Conservation (phyloP, 192 early-diverging fungal genomes). For the Coemansia sp. region DNA sequence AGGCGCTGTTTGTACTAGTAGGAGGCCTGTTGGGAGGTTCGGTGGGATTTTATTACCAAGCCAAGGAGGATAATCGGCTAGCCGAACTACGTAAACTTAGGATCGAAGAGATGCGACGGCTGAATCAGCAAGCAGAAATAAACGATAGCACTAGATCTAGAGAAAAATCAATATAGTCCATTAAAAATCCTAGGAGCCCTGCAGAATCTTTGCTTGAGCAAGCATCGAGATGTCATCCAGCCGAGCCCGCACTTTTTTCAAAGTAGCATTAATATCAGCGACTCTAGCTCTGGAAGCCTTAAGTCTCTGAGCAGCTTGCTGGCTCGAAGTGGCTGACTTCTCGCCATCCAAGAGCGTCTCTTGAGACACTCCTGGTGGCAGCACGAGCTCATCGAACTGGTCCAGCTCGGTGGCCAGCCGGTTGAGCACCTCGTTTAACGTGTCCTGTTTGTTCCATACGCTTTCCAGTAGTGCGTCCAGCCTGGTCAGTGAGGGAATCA, state of each 20-base stretch:
- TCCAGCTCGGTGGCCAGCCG: slow-evolving; percentile 45
- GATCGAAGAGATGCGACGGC: slow-evolving; percentile 37
- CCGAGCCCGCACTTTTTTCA: slow-evolving; percentile 40
- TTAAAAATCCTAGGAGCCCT: slow-evolving; percentile 6
- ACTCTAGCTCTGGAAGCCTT: slow-evolving; percentile 33
- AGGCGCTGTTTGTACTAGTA: slow-evolving; percentile 37
- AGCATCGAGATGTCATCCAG: slow-evolving; percentile 49
- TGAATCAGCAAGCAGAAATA: slow-evolving; percentile 17
- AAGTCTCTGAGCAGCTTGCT: slow-evolving; percentile 27
- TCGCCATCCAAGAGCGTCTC: not conserved
- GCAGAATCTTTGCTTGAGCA: slow-evolving; percentile 44
- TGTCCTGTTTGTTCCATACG: slow-evolving; percentile 43
- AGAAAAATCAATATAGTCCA: too few species aligned
- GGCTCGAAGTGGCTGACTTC: slow-evolving; percentile 7
- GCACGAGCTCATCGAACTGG: slow-evolving; percentile 43
- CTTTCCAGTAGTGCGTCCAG: slow-evolving; percentile 40
- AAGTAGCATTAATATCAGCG: slow-evolving; percentile 26
- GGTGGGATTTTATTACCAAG: slow-evolving; percentile 41
- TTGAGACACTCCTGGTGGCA: slow-evolving; percentile 13
- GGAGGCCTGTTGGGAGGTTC: slow-evolving; percentile 46
- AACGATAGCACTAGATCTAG: too few species aligned
- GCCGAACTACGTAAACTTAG: slow-evolving; percentile 36
- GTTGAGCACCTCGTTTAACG: slow-evolving; percentile 42
- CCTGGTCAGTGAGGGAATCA: slow-evolving; percentile 40
- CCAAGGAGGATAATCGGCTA: slow-evolving; percentile 33